phyloP scores from a whole-genome alignment of 495 filamentous ascomycete genomes.

The Penicillium subrubescens region DNA sequence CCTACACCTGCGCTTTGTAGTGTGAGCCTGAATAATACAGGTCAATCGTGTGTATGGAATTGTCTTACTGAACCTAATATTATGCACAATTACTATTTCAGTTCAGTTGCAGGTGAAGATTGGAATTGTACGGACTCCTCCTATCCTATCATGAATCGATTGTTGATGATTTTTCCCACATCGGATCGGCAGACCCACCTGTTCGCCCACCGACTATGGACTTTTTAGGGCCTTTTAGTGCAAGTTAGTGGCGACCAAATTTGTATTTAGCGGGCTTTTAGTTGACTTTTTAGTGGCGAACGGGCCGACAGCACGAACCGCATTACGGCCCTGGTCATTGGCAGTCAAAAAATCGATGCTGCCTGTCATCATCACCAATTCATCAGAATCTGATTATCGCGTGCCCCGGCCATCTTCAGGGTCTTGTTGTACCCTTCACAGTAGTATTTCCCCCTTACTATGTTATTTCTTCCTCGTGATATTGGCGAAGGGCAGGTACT shows the following conservation, averaged over 20 bases:
- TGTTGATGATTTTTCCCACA: background rate
- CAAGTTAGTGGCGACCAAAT: background rate
- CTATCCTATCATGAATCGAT: background rate
- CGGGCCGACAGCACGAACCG: conserved; percentile 18
- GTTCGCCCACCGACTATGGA: conserved; percentile 29
- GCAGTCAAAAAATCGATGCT: conserved; percentile 4
- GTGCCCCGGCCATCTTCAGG: conserved; percentile 17
- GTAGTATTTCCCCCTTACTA: background rate
- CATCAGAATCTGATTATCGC: conserved; percentile 27
- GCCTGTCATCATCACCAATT: conserved; percentile 24
- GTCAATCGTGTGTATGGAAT: background rate
- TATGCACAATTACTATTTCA: conserved; percentile 1
- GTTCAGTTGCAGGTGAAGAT: background rate
- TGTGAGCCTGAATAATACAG: background rate
- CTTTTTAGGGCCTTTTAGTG: conserved; percentile 12
- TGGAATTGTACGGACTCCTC: background rate
- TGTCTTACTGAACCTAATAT: background rate
- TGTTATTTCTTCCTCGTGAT: background rate
- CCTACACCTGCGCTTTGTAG: background rate
- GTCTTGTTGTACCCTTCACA: conserved; percentile 4
- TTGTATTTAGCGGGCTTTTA: background rate
- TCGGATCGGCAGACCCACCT: conserved; percentile 31
- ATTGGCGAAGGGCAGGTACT: background rate
- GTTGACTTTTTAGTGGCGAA: background rate
- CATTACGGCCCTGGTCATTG: conserved; percentile 18